These are phyloP conservation scores for Capsicum baccatum DNA, from an alignment of 257 asterid genomes.

Conservation along the genomic window DNA sequence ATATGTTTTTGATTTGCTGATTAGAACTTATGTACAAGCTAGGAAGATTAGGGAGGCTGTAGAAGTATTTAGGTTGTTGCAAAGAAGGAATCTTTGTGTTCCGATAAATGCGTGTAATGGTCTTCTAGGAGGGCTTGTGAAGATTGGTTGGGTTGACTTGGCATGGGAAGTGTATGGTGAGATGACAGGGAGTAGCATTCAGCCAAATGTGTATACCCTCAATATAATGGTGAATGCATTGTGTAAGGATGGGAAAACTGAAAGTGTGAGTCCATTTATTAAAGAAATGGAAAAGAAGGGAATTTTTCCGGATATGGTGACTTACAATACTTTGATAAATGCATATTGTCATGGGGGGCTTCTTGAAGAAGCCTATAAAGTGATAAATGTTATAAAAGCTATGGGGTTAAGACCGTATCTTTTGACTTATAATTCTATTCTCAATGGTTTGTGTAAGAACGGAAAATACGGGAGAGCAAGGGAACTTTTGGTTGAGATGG, in stretches of 20 bases:
- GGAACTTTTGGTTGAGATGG: slow-evolving; percentile 56
- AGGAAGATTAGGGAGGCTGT: slow-evolving; percentile 85
- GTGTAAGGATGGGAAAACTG: slow-evolving; percentile 64
- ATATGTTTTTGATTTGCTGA: slow-evolving; percentile 60
- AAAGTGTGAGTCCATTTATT: slow-evolving; percentile 44
- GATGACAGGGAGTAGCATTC: slow-evolving; percentile 43
- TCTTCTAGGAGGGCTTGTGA: slow-evolving; percentile 76
- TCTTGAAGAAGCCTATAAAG: slow-evolving; percentile 50
- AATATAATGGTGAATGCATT: slow-evolving; percentile 80
- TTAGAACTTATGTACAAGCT: slow-evolving; percentile 82
- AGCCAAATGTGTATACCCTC: slow-evolving; percentile 69
- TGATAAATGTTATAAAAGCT: slow-evolving; percentile 54
- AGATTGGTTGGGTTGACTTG: slow-evolving; percentile 76
- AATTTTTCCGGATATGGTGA: slow-evolving; percentile 66
- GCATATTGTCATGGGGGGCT: slow-evolving; percentile 59
- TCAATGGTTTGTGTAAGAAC: slow-evolving; percentile 65
- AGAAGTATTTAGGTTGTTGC: slow-evolving; percentile 58
- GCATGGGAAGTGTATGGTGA: slow-evolving; percentile 65
- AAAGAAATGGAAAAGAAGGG: slow-evolving; percentile 64
- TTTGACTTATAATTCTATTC: slow-evolving; percentile 64
- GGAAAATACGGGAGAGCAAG: slow-evolving; percentile 60
- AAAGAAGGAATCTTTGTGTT: slow-evolving; percentile 46
- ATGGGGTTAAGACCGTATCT: slow-evolving; percentile 63
- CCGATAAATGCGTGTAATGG: slow-evolving; percentile 76
- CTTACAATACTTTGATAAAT: slow-evolving; percentile 68